Evolutionary conservation across 2,329 filamentous ascomycete species (phyloP).

Genomic region (Elsinoe arachidis): DNA sequence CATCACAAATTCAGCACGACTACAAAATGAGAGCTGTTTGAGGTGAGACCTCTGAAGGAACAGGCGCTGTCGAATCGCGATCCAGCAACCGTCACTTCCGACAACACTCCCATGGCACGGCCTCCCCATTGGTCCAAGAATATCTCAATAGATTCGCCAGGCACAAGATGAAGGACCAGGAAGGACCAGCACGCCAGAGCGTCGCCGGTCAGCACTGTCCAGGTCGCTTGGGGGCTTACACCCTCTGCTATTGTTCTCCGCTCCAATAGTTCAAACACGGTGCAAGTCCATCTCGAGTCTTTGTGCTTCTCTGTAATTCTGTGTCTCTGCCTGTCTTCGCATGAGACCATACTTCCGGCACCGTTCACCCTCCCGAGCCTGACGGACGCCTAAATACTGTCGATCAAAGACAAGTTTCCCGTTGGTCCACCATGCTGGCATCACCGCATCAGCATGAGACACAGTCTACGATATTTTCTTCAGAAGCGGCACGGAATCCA

Average conservation of each 20-base stretch:
- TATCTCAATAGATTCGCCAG: slow-evolving; percentile 7
- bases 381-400: background rate
- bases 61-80: slow-evolving; percentile 2
- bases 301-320: too few relatives aligned
- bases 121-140: slow-evolving; percentile 8
- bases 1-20: too few relatives aligned
- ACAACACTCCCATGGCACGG: slow-evolving; percentile 4
- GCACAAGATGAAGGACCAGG: slow-evolving; percentile 1
- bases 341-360: slow-evolving; percentile 3
- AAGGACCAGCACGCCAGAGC: background rate
- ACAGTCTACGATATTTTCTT: background rate
- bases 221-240: background rate
- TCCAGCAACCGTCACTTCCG: background rate
- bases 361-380: background rate
- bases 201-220: slow-evolving; percentile 8
- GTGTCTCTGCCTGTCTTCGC: too few relatives aligned
- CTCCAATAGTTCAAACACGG: background rate
- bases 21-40: background rate
- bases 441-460: slow-evolving; percentile 5
- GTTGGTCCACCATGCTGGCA: background rate
- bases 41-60: background rate
- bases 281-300: background rate
- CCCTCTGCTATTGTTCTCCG: background rate
- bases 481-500: background rate
- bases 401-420: background rate